Evolutionary conservation across 164 flowering plant species (phyloP), one percentile per base, ranked within the genome.

Genomic region (Paratinospora sagittata): DNA sequence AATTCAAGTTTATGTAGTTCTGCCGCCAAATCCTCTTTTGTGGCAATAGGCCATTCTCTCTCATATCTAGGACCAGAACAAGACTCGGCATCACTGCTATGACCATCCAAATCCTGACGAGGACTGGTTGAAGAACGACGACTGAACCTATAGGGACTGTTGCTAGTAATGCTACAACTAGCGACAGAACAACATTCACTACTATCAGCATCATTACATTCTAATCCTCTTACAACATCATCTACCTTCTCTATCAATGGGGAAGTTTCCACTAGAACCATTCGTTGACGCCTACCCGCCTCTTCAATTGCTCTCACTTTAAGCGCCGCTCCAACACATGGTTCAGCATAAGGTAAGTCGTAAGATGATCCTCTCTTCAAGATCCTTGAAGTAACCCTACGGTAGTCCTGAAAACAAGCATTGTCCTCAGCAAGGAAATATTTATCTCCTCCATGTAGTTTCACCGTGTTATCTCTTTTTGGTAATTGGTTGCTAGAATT

Each of bases 1-100:
- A 91, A 84, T 84, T 94, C 97, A 80, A 94, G 75, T 70, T 81
- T 81, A 85, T 86, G 98, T 61, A 92, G 80, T 72, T 83, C 86
- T 67, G 72, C 85, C 8, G 80, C 84, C 73, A 84, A 69, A 58
- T 85, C 84, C 78, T 84, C 85, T 69, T 81, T 74, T 52, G 77
- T 17, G 43, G 83, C 81, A 78, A 67, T 78, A 70, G 73, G 60
- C 70, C 36, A 70, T 73, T 75, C 77, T 79, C 77, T 76, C 72
- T 85, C 86, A 70, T 73, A 39, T 62, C 69, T 82, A 76, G 55
- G 57, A 17, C 55, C 77, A 81, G 79, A 80, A 81, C 58, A 77
- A 43, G 98, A 93, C 78, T 88, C 90, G 33, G 91, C 90, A 82
- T 87, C 91, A 81, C 87, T 84, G 73, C 37, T 69, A 72, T 74